Conservation (phyloP, 2,329 filamentous ascomycete genomes). For the Fusarium drepaniforme region DNA sequence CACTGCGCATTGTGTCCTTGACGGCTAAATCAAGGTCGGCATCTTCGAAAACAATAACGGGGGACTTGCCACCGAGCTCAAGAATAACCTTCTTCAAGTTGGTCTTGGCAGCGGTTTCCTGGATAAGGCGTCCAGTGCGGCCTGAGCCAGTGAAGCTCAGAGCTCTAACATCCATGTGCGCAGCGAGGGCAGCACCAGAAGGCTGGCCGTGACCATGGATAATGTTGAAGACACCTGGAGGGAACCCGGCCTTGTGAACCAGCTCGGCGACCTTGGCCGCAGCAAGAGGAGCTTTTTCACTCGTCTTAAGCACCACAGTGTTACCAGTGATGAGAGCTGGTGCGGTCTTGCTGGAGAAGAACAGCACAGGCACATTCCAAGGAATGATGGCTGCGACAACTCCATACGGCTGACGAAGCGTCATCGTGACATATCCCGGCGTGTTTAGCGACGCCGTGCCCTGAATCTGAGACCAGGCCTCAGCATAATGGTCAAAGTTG, state of each 20-base stretch:
- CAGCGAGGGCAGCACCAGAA: constrained; percentile 74
- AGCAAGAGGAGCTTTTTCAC: constrained; percentile 37
- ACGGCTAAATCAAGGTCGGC: constrained; percentile 51
- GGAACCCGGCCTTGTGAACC: constrained; percentile 79
- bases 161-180: constrained; percentile 77
- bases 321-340: constrained; percentile 36
- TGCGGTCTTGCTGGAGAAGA: constrained; percentile 56
- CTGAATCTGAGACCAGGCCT: constrained; percentile 54
- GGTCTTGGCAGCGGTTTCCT: constrained; percentile 76
- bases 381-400: constrained; percentile 69
- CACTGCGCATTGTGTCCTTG: constrained; percentile 58
- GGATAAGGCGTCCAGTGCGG: constrained; percentile 77
- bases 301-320: constrained; percentile 33
- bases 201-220: constrained; percentile 77
- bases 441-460: constrained; percentile 62
- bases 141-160: constrained; percentile 84
- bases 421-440: constrained; percentile 59
- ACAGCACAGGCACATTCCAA: constrained; percentile 65
- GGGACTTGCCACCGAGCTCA: constrained; percentile 77
- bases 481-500: constrained; percentile 56
- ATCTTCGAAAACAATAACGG: constrained; percentile 74
- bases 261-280: constrained; percentile 58
- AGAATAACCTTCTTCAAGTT: constrained; percentile 75
- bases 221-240: constrained; percentile 80
- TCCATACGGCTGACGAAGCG: constrained; percentile 63